Conservation (phyloP, 164 flowering plant genomes). For the Litsea cubeba region DNA sequence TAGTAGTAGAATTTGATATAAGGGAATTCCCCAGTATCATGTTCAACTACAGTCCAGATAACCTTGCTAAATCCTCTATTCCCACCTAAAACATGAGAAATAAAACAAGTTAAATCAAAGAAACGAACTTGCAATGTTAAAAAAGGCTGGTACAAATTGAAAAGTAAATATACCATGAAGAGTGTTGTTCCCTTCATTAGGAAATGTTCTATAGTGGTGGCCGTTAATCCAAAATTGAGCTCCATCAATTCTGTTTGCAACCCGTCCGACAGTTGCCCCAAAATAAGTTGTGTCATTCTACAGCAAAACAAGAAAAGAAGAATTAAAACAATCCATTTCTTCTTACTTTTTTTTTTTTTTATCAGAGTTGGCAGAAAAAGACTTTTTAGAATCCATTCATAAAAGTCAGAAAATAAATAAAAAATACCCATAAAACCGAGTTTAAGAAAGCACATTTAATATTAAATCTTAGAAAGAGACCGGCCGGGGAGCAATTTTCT, state of each 20-base stretch:
- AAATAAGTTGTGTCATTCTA: constrained; percentile 66
- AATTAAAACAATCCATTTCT: too few relatives aligned
- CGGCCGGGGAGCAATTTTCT: neutral
- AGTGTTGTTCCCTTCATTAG: constrained; percentile 64
- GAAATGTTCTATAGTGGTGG: constrained; percentile 33
- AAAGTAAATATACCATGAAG: constrained; percentile 40
- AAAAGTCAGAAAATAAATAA: neutral
- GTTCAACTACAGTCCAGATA: constrained; percentile 6
- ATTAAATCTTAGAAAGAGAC: neutral
- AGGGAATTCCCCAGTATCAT: constrained; percentile 8
- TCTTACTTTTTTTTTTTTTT: too few relatives aligned
- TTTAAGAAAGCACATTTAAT: neutral
- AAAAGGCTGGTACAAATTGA: neutral
- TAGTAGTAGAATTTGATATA: constrained; percentile 10
- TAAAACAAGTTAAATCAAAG: neutral
- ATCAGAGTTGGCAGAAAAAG: neutral
- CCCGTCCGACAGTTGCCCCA: constrained; percentile 71
- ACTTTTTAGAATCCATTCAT: neutral
- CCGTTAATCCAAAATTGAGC: constrained; percentile 60
- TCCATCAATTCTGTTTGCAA: constrained; percentile 69
- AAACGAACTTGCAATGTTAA: neutral
- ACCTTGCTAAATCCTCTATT: constrained; percentile 18
- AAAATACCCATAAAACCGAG: neutral
- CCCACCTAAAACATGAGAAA: constrained; percentile 11
- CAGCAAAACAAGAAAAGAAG: constrained; percentile 7